Evolutionary conservation across 2,329 filamentous ascomycete species (phyloP).

Genomic region (Lecanicillium sp.): DNA sequence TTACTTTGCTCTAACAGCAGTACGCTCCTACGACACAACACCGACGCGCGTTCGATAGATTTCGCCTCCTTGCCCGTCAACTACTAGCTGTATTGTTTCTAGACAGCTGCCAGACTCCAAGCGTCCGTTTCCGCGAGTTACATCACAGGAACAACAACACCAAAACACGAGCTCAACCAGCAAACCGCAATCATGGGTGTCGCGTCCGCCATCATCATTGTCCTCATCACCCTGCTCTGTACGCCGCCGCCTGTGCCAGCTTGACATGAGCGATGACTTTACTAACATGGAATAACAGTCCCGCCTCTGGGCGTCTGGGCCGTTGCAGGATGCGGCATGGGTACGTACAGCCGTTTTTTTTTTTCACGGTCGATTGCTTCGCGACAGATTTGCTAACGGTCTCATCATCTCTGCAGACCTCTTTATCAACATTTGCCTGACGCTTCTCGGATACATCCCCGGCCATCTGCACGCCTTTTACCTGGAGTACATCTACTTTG

Average conservation of each 20-base stretch:
- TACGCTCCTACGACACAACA: neutral
- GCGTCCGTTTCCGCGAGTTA: too few species aligned
- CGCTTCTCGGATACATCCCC: conserved; percentile 63
- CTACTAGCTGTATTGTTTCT: too few species aligned
- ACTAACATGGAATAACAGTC: conserved; percentile 36
- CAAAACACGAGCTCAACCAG: too few species aligned
- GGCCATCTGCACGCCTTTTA: conserved; percentile 79
- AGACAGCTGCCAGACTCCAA: too few species aligned
- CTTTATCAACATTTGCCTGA: conserved; percentile 60
- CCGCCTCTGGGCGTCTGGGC: conserved; percentile 58
- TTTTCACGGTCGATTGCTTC: neutral
- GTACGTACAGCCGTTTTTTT: conserved; percentile 22
- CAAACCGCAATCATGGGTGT: conserved; percentile 38
- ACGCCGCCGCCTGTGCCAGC: conserved; percentile 17
- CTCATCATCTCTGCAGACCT: conserved; percentile 38
- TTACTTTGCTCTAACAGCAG: neutral
- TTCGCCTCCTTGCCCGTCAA: too few species aligned
- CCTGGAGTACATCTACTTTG: conserved; percentile 75
- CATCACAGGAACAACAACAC: neutral
- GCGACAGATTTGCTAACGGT: conserved; percentile 9
- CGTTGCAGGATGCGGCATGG: conserved; percentile 56
- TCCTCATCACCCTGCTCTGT: conserved; percentile 48
- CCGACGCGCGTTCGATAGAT: too few species aligned
- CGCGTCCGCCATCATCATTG: conserved; percentile 38
- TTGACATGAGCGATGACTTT: neutral